A percentile compares a stretch with the other conserved stretches of the same genome.
These are phyloP conservation scores for Hypoxylon sp. DNA, from an alignment of 2,329 filamentous ascomycete species.

Conservation along the genomic window DNA sequence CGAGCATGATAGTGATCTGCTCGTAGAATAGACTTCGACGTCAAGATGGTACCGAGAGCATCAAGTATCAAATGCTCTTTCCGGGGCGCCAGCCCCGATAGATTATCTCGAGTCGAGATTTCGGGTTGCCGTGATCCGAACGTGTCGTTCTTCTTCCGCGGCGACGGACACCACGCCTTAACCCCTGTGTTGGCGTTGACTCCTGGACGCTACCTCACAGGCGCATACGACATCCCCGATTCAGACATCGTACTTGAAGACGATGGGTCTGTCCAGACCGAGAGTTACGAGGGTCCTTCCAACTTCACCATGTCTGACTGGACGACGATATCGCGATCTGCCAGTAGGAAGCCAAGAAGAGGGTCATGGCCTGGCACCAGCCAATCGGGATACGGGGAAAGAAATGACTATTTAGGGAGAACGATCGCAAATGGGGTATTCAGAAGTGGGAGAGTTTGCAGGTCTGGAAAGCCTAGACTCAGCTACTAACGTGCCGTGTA, in stretches of 20 bases:
- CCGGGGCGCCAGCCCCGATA: conserved; percentile 8
- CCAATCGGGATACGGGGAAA: conserved; percentile 6
- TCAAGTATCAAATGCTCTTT: conserved; percentile 10
- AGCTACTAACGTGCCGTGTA: not conserved
- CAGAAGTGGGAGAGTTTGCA: not conserved
- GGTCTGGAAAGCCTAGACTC: not conserved
- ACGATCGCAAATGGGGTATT: not conserved
- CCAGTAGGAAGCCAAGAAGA: not conserved
- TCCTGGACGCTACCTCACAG: conserved; percentile 10
- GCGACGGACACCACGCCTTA: not conserved
- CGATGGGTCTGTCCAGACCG: not conserved
- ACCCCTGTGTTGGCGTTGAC: conserved; percentile 5
- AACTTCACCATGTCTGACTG: conserved; percentile 7
- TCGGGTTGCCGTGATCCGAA: conserved; percentile 8
- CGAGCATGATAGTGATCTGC: conserved; percentile 1
- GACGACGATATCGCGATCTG: conserved; percentile 12
- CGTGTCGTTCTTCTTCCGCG: conserved; percentile 11
- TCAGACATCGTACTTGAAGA: conserved; percentile 11
- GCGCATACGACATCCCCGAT: conserved; percentile 12
- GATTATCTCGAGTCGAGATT: conserved; percentile 1
- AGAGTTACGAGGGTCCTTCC: conserved; percentile 10
- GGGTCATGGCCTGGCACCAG: not conserved
- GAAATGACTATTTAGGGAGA: not conserved
- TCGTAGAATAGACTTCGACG: conserved; percentile 15
- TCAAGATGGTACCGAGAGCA: conserved; percentile 2